A percentile compares a stretch with the other conserved stretches of the same genome.
These are phyloP conservation scores for Colletotrichum phormii DNA, from an alignment of 2,329 filamentous ascomycete species.

Conservation along the genomic window DNA sequence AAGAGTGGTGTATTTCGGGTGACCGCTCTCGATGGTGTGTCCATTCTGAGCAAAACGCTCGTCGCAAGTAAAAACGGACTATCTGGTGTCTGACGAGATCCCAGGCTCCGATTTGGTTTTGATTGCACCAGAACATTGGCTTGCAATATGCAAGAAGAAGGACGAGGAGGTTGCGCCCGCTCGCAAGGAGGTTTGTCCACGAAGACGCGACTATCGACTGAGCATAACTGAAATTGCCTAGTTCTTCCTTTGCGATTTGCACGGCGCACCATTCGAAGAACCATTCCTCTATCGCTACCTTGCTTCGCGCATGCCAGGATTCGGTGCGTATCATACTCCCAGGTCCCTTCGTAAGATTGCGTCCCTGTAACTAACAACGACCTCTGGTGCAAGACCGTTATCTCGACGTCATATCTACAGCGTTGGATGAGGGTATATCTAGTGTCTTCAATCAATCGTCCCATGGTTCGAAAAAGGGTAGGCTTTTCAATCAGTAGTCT, in stretches of 20 bases:
- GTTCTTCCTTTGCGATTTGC: conserved; percentile 29
- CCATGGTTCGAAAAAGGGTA: not conserved
- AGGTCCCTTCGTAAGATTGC: rapidly evolving
- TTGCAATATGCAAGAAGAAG: conserved; percentile 30
- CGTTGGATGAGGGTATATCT: conserved; percentile 24
- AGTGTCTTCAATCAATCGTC: not conserved
- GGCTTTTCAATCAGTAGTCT: not conserved
- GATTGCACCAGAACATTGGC: conserved; percentile 21
- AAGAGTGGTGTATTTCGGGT: conserved; percentile 26
- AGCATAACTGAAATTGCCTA: not conserved
- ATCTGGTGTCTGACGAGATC: not conserved
- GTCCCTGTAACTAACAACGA: not conserved
- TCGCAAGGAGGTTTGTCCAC: conserved; percentile 17
- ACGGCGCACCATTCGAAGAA: conserved; percentile 30
- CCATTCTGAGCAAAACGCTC: too few species aligned
- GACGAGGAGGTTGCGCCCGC: conserved; percentile 28
- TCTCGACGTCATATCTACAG: conserved; percentile 25
- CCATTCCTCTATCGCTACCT: conserved; percentile 24
- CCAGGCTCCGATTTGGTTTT: conserved; percentile 27
- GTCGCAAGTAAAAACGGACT: not conserved
- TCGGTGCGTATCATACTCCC: not conserved
- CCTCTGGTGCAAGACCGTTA: not conserved
- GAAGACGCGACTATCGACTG: not conserved
- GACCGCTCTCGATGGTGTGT: conserved; percentile 24
- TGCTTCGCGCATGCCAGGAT: conserved; percentile 24